These are phyloP conservation scores for Cladosporium colombiae DNA, from an alignment of 2,329 filamentous ascomycete species.

Conservation along the genomic window DNA sequence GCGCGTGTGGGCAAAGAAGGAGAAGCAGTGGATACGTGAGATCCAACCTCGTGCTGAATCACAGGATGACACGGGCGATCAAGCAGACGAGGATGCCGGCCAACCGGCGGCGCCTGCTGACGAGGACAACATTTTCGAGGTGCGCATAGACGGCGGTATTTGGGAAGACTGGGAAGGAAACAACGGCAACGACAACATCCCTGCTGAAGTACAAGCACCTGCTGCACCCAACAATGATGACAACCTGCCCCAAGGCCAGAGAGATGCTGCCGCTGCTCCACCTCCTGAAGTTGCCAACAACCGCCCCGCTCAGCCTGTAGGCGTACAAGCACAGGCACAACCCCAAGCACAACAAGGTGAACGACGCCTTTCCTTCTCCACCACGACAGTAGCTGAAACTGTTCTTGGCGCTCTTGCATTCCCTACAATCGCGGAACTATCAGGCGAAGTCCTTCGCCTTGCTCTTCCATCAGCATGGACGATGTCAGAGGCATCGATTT, in stretches of 20 bases:
- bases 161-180: conserved; percentile 47
- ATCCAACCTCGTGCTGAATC: conserved; percentile 55
- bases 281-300: conserved; percentile 24
- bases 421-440: conserved; percentile 74
- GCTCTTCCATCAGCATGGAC: conserved; percentile 70
- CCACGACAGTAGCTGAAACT: conserved; percentile 58
- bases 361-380: conserved; percentile 52
- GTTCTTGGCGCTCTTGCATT: conserved; percentile 73
- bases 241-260: conserved; percentile 45
- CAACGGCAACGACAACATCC: conserved; percentile 22
- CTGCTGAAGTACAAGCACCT: conserved; percentile 31
- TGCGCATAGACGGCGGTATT: conserved; percentile 42
- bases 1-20: conserved; percentile 57
- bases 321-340: conserved; percentile 26
- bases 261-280: conserved; percentile 39
- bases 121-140: conserved; percentile 37
- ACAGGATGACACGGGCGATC: conserved; percentile 22
- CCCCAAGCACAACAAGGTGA: conserved; percentile 38
- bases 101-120: conserved; percentile 18
- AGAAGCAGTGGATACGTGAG: conserved; percentile 63
- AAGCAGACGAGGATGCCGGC: conserved; percentile 20
- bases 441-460: conserved; percentile 73
- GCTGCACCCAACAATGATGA: not conserved
- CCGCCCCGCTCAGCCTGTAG: conserved; percentile 22
- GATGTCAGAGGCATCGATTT: conserved; percentile 30